Evolutionary conservation across 345 rosid genomes (phyloP).

Genomic region (Schrenkiella parvula): DNA sequence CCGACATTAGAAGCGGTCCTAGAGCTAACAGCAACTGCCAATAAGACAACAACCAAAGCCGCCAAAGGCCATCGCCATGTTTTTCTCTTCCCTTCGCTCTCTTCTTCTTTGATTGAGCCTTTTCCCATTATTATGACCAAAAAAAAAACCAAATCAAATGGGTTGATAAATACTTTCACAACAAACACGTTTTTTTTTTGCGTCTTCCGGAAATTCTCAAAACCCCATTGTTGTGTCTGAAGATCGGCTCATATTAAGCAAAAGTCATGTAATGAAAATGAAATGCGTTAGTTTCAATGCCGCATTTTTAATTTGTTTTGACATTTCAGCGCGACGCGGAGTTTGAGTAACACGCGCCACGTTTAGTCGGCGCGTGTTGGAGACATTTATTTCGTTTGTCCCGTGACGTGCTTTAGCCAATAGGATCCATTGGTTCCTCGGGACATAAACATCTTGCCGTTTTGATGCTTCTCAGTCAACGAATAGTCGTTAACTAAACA

Average conservation of each 20-base stretch:
- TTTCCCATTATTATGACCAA: conserved; percentile 31
- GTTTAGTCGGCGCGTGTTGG: conserved; percentile 20
- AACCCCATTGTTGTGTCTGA: conserved; percentile 15
- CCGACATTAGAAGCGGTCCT: conserved; percentile 30
- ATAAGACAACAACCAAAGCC: conserved; percentile 38
- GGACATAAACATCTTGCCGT: conserved; percentile 14
- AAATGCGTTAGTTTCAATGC: conserved; percentile 21
- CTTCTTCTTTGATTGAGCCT: conserved; percentile 29
- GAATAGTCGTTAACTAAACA: not conserved
- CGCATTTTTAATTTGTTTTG: conserved; percentile 1
- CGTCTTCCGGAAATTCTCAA: not conserved
- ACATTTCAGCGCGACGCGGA: conserved; percentile 23
- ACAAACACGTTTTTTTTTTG: not conserved
- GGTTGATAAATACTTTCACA: not conserved
- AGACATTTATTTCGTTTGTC: conserved; percentile 5
- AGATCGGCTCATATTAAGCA: not conserved
- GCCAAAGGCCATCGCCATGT: conserved; percentile 46
- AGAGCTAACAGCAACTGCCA: conserved; percentile 54
- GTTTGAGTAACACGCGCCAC: conserved; percentile 12
- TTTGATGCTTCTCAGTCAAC: conserved; percentile 17
- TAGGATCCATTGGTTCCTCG: conserved; percentile 22
- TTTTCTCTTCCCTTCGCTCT: conserved; percentile 27
- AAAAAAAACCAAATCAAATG: not conserved
- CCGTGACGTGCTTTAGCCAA: conserved; percentile 42
- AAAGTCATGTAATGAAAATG: conserved; percentile 13